phyloP scores from a whole-genome alignment of 2,329 filamentous ascomycete species.

The Achaetomium macrosporum region DNA sequence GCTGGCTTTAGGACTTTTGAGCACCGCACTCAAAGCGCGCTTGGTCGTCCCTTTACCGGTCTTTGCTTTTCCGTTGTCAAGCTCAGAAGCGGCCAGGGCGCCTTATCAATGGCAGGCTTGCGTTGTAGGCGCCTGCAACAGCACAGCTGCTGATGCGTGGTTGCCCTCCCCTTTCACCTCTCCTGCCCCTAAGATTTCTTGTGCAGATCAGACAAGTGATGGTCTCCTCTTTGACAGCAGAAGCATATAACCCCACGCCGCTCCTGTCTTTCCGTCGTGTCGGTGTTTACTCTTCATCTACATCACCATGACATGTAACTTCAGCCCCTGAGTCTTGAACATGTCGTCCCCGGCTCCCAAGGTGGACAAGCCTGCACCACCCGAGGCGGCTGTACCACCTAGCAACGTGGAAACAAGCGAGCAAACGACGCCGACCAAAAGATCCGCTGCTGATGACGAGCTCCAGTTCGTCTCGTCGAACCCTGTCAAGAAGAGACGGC shows the following conservation, averaged over 20 bases:
- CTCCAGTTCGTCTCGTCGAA: slow-evolving; percentile 41
- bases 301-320: neutral
- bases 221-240: neutral
- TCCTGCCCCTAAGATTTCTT: neutral
- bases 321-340: neutral
- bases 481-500: slow-evolving; percentile 34
- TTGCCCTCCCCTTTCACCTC: neutral
- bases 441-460: slow-evolving; percentile 33
- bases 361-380: neutral
- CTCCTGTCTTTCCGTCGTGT: neutral
- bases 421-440: slow-evolving; percentile 24
- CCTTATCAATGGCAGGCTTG: no score
- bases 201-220: neutral
- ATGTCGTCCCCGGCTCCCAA: neutral
- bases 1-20: no score
- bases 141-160: neutral
- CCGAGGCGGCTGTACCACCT: neutral
- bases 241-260: neutral
- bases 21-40: no score
- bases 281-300: neutral
- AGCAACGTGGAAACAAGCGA: neutral
- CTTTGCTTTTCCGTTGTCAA: neutral
- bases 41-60: neutral
- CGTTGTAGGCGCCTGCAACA: neutral
- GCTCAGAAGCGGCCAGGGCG: no score